Base-by-base conservation (phyloP, 2,329 filamentous ascomycete genomes). In the Apiospora arundinis region DNA sequence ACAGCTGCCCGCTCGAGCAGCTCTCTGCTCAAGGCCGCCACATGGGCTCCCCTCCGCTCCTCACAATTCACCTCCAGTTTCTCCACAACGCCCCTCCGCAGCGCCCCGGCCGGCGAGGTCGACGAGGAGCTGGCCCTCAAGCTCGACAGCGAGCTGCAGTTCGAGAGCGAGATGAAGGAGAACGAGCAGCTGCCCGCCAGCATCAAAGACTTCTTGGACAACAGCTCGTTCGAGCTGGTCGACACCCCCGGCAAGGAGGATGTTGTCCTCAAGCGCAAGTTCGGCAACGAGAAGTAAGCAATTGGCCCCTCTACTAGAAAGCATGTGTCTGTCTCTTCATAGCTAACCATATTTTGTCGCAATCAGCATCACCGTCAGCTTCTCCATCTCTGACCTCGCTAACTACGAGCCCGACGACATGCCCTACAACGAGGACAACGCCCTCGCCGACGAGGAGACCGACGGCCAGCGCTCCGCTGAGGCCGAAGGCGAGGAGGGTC, bases 241-340 rank as follows among this genome's bases (percentile, higher is more conserved):
- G 96, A 99, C 83, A 90, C 88, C 44, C 87, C 92, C 40, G 96
- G 96, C 74, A 89, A 94, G 82, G 93, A 98, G 85, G 94, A 97
- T 77, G 93, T 99, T 76, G 88, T 92, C 78, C 88, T 99, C 75
- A 92, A 91, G 73, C 92, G 95, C 79, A 92, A 89, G 75, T 95
- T 93, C 79, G 93, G 93, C 78, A 92, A 97, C 74, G 96, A 99
- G 87, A 94, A 92, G 94, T 96, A 83, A 83, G 91, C 83, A 4
- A 11, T 69, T 56, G 11, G 32, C 70, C 67, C 28, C 28, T 65
- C 11, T 69, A 68, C 32, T 3, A 32, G 32, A 32, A 85, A 82
- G 76, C 85, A 85, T 32, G 52, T 12, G 40, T 69, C 42, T 6
- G 32, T 32, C 32, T 32, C 32, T 32, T 32, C 32, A 32, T 45